A percentile compares a stretch with the other conserved stretches of the same genome.
phyloP scores from a whole-genome alignment of 805 yeast species.

The Sungouiozyma ichnusensis region DNA sequence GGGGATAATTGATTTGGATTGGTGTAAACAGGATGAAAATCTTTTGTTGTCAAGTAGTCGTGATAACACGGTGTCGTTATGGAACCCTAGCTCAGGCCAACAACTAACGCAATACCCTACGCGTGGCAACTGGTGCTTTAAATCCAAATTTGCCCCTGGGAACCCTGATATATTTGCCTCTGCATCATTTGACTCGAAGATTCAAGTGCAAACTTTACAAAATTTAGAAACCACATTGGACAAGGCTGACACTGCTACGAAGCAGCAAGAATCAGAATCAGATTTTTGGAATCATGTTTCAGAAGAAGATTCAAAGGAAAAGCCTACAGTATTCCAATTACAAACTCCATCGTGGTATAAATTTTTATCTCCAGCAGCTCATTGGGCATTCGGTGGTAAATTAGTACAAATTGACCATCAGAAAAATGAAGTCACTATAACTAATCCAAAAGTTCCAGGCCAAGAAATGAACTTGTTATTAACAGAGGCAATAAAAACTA shows the following conservation, averaged over 20 bases:
- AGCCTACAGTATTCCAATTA: constrained; percentile 47
- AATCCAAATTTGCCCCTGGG: constrained; percentile 75
- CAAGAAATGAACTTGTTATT: constrained; percentile 33
- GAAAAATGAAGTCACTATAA: constrained; percentile 31
- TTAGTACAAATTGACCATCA: constrained; percentile 45
- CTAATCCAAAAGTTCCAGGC: constrained; percentile 32
- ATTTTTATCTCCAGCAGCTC: constrained; percentile 55
- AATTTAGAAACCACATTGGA: constrained; percentile 35
- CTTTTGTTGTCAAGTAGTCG: constrained; percentile 84
- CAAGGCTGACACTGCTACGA: constrained; percentile 22
- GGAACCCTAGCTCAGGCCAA: constrained; percentile 77
- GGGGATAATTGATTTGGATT: constrained; percentile 84
- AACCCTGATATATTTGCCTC: constrained; percentile 86
- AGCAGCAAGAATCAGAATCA: constrained; percentile 38
- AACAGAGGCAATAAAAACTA: constrained; percentile 44
- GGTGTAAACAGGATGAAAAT: constrained; percentile 79
- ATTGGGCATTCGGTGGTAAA: constrained; percentile 91
- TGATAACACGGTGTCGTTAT: constrained; percentile 75
- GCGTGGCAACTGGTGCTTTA: constrained; percentile 88
- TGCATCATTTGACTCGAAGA: constrained; percentile 78
- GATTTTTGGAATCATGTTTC: constrained; percentile 83
- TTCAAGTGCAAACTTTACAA: constrained; percentile 76
- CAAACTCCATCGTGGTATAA: constrained; percentile 90
- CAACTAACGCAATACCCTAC: constrained; percentile 82
- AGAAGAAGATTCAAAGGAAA: constrained; percentile 57